Percentiles rank a stretch among this genome's conserved stretches.
Evolutionary conservation across 192 early-diverging fungal species (phyloP).

Genomic region (Obelidium mucronatum): DNA sequence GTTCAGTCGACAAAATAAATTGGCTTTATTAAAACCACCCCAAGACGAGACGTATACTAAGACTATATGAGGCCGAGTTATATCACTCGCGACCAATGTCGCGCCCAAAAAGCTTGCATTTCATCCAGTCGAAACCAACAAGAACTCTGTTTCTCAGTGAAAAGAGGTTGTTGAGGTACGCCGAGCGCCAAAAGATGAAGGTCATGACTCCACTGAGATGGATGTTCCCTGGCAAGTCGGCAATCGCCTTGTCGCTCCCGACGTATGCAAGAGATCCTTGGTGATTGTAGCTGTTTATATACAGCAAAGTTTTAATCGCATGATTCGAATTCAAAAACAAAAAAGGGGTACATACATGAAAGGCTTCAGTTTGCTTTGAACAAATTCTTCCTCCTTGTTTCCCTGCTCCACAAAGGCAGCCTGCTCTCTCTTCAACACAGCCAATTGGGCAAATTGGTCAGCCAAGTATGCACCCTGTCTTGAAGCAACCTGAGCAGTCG

Average conservation of each 20-base stretch:
- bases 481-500: slow-evolving; percentile 86
- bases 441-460: slow-evolving; percentile 71
- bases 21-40: not conserved
- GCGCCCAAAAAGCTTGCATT: slow-evolving; percentile 88
- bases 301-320: no score
- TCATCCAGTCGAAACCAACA: slow-evolving; percentile 91
- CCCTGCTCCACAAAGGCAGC: not conserved
- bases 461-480: slow-evolving; percentile 91
- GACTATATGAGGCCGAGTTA: no score
- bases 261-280: slow-evolving; percentile 92
- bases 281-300: slow-evolving; percentile 72
- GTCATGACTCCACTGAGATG: slow-evolving; percentile 58
- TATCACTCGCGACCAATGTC: slow-evolving; percentile 90
- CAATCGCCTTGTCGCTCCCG: slow-evolving; percentile 93
- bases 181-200: slow-evolving; percentile 60
- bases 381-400: slow-evolving; percentile 15
- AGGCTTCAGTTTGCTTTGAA: slow-evolving; percentile 17
- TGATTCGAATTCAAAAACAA: not conserved
- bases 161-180: slow-evolving; percentile 73
- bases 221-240: slow-evolving; percentile 77
- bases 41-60: slow-evolving; percentile 40
- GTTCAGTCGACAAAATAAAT: slow-evolving; percentile 51
- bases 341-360: slow-evolving; percentile 25
- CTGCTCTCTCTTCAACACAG: slow-evolving; percentile 28
- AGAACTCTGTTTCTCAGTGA: slow-evolving; percentile 81